phyloP scores from a whole-genome alignment of 495 filamentous ascomycete genomes.

The Astrocystis sublimbata region DNA sequence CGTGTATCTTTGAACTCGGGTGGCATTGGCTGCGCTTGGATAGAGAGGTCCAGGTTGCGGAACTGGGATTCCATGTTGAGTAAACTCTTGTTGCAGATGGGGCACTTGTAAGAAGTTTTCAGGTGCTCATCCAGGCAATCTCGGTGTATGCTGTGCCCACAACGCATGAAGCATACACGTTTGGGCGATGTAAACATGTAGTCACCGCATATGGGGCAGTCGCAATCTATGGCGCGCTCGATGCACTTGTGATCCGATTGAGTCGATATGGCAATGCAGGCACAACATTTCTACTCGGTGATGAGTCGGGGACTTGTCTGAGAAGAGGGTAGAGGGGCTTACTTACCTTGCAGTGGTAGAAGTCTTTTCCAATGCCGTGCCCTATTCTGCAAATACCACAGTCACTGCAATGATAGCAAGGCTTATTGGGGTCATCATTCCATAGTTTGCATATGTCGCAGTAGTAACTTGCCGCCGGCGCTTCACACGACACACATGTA shows the following conservation, averaged over 20 bases:
- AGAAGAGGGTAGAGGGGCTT: neutral
- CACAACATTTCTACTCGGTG: constrained; percentile 69
- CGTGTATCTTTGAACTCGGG: constrained; percentile 74
- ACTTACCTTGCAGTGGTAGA: constrained; percentile 92
- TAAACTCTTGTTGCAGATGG: constrained; percentile 89
- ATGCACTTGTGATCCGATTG: constrained; percentile 84
- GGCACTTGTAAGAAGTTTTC: constrained; percentile 87
- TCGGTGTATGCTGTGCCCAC: constrained; percentile 93
- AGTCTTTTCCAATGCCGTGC: constrained; percentile 91
- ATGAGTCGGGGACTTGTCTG: neutral
- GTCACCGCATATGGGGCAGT: constrained; percentile 97
- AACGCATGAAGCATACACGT: constrained; percentile 89
- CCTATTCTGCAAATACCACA: constrained; percentile 95
- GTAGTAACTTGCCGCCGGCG: constrained; percentile 85
- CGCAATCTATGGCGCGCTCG: constrained; percentile 89
- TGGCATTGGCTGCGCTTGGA: constrained; percentile 90
- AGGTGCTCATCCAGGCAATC: constrained; percentile 83
- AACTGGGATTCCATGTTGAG: constrained; percentile 98
- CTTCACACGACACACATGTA: constrained; percentile 72
- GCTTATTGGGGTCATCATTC: constrained; percentile 89
- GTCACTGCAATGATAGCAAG: constrained; percentile 95
- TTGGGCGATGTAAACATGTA: constrained; percentile 95
- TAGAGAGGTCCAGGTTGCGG: constrained; percentile 80
- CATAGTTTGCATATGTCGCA: constrained; percentile 94
- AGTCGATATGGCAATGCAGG: constrained; percentile 84